Conservation (phyloP, 768 basidiomycete species). For the Trametes elegans region DNA sequence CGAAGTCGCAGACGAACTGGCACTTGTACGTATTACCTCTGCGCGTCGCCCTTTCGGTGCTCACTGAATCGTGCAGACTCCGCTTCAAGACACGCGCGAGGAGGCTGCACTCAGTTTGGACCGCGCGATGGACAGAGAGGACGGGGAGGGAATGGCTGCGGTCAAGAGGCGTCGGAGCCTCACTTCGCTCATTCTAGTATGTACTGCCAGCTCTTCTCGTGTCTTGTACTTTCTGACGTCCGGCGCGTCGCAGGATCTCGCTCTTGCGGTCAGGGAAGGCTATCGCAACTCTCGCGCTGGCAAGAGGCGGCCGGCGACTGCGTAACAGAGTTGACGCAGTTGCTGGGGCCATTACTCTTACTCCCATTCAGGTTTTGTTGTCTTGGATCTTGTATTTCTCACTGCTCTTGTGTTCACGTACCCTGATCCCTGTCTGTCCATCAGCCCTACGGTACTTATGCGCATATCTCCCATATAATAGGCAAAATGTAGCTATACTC, state of each 20-base stretch:
- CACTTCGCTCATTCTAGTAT: slow-evolving; percentile 17
- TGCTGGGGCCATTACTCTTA: background rate
- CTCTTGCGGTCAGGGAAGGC: slow-evolving; percentile 2
- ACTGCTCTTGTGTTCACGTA: background rate
- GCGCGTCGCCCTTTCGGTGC: background rate
- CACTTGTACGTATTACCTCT: background rate
- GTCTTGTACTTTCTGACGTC: background rate
- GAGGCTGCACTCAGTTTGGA: background rate
- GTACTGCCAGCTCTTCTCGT: background rate
- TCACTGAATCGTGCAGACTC: background rate
- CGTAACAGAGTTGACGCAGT: background rate
- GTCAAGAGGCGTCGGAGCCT: slow-evolving; percentile 11
- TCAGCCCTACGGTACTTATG: background rate
- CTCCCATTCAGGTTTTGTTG: too few species aligned
- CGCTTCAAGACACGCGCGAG: background rate
- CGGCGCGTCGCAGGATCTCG: slow-evolving; percentile 3
- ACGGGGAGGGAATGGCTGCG: too few species aligned
- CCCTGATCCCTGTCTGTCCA: background rate
- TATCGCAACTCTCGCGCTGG: slow-evolving; percentile 4
- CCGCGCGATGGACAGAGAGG: background rate
- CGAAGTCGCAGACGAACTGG: too few species aligned
- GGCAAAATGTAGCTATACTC: slow-evolving; percentile 2
- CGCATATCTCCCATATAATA: background rate
- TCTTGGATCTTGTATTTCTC: background rate
- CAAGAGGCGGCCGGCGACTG: background rate